A percentile compares a stretch with the other conserved stretches of the same genome.
phyloP scores from a whole-genome alignment of 306 rosid genomes.

The Vigna mungo region DNA sequence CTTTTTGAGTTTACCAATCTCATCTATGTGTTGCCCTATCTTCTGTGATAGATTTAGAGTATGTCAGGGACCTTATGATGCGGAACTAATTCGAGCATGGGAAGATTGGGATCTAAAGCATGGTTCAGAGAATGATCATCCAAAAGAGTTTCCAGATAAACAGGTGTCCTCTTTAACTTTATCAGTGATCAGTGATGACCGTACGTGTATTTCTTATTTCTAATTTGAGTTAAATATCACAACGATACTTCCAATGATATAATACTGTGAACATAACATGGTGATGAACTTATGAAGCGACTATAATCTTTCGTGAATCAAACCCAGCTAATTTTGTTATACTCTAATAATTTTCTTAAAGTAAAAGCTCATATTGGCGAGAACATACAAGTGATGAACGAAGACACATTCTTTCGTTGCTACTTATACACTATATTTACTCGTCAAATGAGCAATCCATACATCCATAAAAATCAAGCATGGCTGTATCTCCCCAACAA shows the following conservation, averaged over 20 bases:
- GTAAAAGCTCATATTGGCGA: conserved; percentile 5
- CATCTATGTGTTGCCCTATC: conserved; percentile 42
- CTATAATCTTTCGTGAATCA: conserved; percentile 26
- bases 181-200: background rate
- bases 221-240: conserved; percentile 28
- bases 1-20: conserved; percentile 15
- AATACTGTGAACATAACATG: conserved; percentile 15
- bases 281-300: conserved; percentile 23
- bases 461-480: background rate
- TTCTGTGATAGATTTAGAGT: conserved; percentile 66
- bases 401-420: conserved; percentile 26
- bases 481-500: conserved; percentile 32
- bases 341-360: background rate
- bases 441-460: conserved; percentile 22
- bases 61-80: conserved; percentile 84
- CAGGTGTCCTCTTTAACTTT: conserved; percentile 65
- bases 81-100: conserved; percentile 77
- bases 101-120: conserved; percentile 77
- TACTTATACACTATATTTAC: conserved; percentile 8
- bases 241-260: conserved; percentile 16
- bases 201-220: conserved; percentile 28
- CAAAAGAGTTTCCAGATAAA: conserved; percentile 74
- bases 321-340: conserved; percentile 11
- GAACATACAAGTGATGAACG: background rate
- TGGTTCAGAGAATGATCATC: conserved; percentile 90